These are phyloP conservation scores for Capillidium heterosporum DNA, from an alignment of 371 early-diverging fungal genomes.

Conservation along the genomic window DNA sequence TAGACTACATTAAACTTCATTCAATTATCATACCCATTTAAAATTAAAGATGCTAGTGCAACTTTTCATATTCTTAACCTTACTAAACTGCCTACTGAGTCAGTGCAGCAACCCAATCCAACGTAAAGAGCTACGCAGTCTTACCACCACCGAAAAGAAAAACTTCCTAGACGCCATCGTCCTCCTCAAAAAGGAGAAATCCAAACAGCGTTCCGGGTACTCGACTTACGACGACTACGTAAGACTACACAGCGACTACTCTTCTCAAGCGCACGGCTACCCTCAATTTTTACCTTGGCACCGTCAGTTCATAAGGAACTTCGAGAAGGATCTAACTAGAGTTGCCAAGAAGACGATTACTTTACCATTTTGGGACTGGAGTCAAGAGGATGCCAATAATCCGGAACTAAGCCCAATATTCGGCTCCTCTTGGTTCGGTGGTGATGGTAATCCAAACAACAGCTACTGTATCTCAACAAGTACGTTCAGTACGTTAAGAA, in stretches of 20 bases:
- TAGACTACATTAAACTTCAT: too few relatives aligned
- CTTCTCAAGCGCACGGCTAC: not conserved
- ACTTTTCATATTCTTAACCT: too few relatives aligned
- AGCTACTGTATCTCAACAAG: constrained; percentile 10
- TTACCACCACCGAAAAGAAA: not conserved
- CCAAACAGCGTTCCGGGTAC: too few relatives aligned
- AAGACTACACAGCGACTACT: not conserved
- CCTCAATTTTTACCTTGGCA: constrained; percentile 1
- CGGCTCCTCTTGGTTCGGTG: not conserved
- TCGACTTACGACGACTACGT: too few relatives aligned
- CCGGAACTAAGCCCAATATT: constrained; percentile 8
- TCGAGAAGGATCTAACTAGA: not conserved
- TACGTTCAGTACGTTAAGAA: constrained; percentile 1
- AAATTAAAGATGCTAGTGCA: too few relatives aligned
- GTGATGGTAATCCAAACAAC: not conserved
- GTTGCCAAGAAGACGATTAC: not conserved
- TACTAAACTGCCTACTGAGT: not conserved
- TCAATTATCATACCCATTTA: too few relatives aligned
- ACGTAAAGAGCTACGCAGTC: constrained; percentile 1
- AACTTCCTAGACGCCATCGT: not conserved
- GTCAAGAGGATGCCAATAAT: constrained; percentile 9
- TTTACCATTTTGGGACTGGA: constrained; percentile 16
- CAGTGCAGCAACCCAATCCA: not conserved
- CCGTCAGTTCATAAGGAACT: not conserved
- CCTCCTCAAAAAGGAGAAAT: too few relatives aligned